A percentile compares a stretch with the other conserved stretches of the same genome.
phyloP scores from a whole-genome alignment of 352 stramenopile species.

The Phytophthora fragariaefolia region DNA sequence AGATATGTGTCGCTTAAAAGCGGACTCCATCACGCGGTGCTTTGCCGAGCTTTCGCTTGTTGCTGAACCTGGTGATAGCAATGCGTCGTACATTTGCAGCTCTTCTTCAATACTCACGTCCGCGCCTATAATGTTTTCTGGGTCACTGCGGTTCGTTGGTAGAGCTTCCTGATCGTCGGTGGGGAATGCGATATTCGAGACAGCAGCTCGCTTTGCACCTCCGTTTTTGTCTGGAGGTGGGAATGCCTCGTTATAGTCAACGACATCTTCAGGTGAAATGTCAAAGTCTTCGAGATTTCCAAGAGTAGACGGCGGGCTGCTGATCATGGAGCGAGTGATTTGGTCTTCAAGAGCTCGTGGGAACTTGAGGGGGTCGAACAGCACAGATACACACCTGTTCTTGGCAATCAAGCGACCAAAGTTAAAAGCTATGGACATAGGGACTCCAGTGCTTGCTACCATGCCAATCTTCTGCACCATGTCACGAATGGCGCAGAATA shows the following conservation, averaged over 20 bases:
- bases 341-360: conserved; percentile 63
- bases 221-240: conserved; percentile 23
- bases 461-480: conserved; percentile 79
- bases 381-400: conserved; percentile 71
- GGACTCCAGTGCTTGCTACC: conserved; percentile 53
- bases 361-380: conserved; percentile 75
- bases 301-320: conserved; percentile 45
- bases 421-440: conserved; percentile 73
- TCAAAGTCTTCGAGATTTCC: conserved; percentile 71
- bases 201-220: conserved; percentile 8
- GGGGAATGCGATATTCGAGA: conserved; percentile 34
- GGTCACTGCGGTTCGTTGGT: conserved; percentile 54
- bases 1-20: conserved; percentile 65
- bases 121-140: conserved; percentile 56
- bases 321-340: conserved; percentile 64
- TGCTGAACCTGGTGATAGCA: conserved; percentile 40
- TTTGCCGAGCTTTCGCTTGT: conserved; percentile 25
- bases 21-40: conserved; percentile 62
- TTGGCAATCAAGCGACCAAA: conserved; percentile 78
- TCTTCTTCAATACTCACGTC: conserved; percentile 63
- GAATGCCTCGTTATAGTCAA: conserved; percentile 34
- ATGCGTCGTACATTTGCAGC: conserved; percentile 54
- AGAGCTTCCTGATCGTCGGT: conserved; percentile 49
- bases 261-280: conserved; percentile 51
- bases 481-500: conserved; percentile 72